Base-by-base conservation (phyloP, 2,329 filamentous ascomycete species). In the Colletotrichum acutatum region DNA sequence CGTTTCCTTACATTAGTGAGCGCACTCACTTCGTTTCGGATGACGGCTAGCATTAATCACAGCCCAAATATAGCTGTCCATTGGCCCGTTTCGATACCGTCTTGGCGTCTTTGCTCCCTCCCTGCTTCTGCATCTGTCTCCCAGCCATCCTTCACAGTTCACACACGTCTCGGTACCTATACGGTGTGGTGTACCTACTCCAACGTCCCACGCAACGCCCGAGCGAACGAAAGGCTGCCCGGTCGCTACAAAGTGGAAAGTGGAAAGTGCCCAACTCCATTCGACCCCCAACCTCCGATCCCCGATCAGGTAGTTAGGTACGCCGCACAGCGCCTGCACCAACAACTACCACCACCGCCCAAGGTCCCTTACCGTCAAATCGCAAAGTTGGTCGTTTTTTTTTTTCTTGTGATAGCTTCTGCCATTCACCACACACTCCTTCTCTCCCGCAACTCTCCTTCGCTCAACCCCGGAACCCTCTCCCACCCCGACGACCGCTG, bases 211-310 rank as follows among this genome's bases (percentile, higher is more conserved):
- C 37, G 37, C 49, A 49, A 65, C 49, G 62, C 22, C 62, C 32
- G 62, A 65, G 62, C 62, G 32, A 65, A 14, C 19, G 42, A 49
- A 49, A 19, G 19, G 37, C 42, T 49, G 42, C 16, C 42, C 42
- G 19, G 16, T n/a, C 16, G 7, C 42, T 42, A 16, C 37, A 42
- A 19, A 49, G 16, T 49, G 42, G 37, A 42, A 53, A 26, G 24
- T 22, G 49, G 26, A 22, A 14, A 64, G 46, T 12, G 61, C 49
- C 62, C 62, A 56, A 64, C 66, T 72, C 64, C 68, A 71, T 70
- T 61, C 58, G 59, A 68, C 68, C 70, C 70, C 70, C 70, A 70
- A 72, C 70, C 70, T 70, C 70, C 66, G 70, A 69, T 72, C 46
- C 66, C 59, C 70, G 66, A 72, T 66, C 62, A 61, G 66, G 69